phyloP scores from a whole-genome alignment of 257 asterid species.

The Lycium barbarum region DNA sequence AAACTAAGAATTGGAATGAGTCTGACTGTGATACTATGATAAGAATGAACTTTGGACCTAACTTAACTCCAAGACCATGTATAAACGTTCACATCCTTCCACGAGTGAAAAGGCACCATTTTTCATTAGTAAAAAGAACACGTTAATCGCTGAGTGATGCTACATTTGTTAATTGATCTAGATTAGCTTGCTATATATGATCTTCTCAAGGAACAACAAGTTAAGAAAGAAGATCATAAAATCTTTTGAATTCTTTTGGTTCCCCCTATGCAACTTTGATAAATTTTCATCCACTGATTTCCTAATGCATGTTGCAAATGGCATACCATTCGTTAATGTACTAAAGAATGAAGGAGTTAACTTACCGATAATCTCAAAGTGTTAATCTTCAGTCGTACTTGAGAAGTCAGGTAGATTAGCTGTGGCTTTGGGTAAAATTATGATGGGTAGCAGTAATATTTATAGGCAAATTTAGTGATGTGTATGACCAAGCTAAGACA shows the following conservation, averaged over 20 bases:
- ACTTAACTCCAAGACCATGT: background rate
- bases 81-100: background rate
- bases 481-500: background rate
- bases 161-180: background rate
- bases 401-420: background rate
- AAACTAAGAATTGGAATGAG: background rate
- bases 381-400: constrained; percentile 7
- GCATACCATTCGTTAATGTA: background rate
- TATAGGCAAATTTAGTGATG: constrained; percentile 13
- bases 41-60: background rate
- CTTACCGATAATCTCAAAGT: background rate
- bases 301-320: background rate
- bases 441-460: constrained; percentile 15
- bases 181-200: background rate
- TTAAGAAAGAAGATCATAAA: background rate
- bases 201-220: background rate
- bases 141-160: background rate
- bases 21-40: background rate
- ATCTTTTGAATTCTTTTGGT: background rate
- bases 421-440: background rate
- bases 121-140: background rate
- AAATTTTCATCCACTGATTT: background rate
- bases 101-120: background rate
- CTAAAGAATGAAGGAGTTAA: background rate
- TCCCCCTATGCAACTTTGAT: background rate